Evolutionary conservation across 176 grass and related monocot genomes (phyloP).

Genomic region (Tillandsia fasciculata): DNA sequence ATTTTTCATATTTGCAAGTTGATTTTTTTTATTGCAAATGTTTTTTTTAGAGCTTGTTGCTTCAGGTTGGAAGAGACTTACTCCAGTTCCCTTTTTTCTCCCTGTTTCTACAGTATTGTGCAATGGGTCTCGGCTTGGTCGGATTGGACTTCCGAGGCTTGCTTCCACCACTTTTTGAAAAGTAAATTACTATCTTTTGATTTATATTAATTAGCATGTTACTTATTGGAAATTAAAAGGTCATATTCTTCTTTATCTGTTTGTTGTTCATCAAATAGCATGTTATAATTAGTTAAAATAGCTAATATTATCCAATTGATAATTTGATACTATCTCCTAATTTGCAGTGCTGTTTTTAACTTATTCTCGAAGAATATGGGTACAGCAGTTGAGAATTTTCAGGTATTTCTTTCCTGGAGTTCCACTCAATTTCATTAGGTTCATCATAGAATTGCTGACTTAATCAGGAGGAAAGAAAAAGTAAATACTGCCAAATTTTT

Average conservation of each 20-base stretch:
- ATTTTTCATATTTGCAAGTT: not conserved
- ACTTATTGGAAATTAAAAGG: not conserved
- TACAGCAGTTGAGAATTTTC: slow-evolving; percentile 84
- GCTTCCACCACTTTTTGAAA: slow-evolving; percentile 93
- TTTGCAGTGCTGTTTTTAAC: slow-evolving; percentile 73
- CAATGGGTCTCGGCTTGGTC: slow-evolving; percentile 92
- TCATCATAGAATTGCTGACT: too few species aligned
- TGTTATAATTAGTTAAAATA: not conserved
- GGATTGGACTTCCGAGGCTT: slow-evolving; percentile 91
- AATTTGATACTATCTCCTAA: slow-evolving; percentile 23
- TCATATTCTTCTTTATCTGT: not conserved
- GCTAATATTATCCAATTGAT: slow-evolving; percentile 10
- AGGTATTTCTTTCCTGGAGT: slow-evolving; percentile 31
- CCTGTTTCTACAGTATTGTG: slow-evolving; percentile 71
- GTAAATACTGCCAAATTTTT: not conserved
- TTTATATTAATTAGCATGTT: not conserved
- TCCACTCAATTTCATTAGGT: too few species aligned
- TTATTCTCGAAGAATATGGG: slow-evolving; percentile 94
- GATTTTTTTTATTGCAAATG: slow-evolving; percentile 1
- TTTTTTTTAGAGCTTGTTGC: not conserved
- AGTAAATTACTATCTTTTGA: slow-evolving; percentile 35
- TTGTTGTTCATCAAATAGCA: not conserved
- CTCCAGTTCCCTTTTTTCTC: not conserved
- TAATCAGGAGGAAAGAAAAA: too few species aligned
- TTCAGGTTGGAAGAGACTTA: not conserved